Evolutionary conservation across 176 grass and related monocot species (phyloP).

Genomic region (Avena insularis): DNA sequence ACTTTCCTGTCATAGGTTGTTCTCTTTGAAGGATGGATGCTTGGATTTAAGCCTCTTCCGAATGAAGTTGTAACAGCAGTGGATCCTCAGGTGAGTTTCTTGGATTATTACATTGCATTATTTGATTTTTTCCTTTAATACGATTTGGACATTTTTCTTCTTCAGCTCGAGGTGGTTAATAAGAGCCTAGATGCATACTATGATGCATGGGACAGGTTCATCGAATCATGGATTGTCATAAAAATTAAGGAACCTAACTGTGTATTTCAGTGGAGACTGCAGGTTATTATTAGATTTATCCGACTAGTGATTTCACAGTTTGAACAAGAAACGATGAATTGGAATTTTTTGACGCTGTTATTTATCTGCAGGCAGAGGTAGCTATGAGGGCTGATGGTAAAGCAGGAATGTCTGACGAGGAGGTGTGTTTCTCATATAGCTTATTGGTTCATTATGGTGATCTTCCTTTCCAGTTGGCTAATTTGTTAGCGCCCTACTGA

Average conservation of each 20-base stretch:
- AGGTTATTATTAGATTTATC: conserved; percentile 60
- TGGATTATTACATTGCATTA: conserved; percentile 26
- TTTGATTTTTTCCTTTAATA: conserved; percentile 31
- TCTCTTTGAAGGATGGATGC: conserved; percentile 99
- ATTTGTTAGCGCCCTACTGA: conserved; percentile 15
- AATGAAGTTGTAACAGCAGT: conserved; percentile 87
- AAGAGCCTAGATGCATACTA: conserved; percentile 88
- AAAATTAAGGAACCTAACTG: conserved; percentile 93
- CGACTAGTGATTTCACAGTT: conserved; percentile 3
- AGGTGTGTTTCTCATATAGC: conserved; percentile 53
- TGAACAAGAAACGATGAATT: conserved; percentile 11
- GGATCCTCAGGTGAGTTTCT: conserved; percentile 70
- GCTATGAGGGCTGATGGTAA: conserved; percentile 96
- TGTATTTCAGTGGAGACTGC: conserved; percentile 91
- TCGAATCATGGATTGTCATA: conserved; percentile 94
- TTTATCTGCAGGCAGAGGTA: conserved; percentile 82
- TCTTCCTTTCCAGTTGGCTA: not conserved
- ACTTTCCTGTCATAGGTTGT: conserved; percentile 68
- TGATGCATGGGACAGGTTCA: conserved; percentile 95
- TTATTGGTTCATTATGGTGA: not conserved
- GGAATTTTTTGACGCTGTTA: conserved; percentile 30
- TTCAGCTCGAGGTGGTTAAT: conserved; percentile 92
- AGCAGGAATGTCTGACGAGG: conserved; percentile 93
- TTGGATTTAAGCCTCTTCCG: conserved; percentile 96
- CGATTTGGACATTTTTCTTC: conserved; percentile 21